Percentiles rank a stretch among this genome's conserved stretches.
phyloP scores from a whole-genome alignment of 1,284 basidiomycete species.

The Flammula alnicola region DNA sequence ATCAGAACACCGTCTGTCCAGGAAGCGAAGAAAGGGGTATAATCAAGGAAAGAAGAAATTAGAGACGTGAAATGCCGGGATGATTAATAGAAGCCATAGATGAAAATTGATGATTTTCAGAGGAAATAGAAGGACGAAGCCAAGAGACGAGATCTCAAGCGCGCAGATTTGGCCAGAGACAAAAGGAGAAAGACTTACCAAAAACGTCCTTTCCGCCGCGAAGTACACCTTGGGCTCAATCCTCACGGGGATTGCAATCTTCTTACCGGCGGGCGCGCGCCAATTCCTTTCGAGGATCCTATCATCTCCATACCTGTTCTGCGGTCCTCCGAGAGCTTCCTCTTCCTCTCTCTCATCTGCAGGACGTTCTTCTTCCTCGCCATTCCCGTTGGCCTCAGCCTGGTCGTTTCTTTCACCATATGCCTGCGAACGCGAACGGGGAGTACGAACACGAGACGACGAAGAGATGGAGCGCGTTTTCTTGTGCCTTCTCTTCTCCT shows the following conservation, averaged over 20 bases:
- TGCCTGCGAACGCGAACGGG: slow-evolving; percentile 7
- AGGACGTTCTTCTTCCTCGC: slow-evolving; percentile 33
- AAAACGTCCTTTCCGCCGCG: slow-evolving; percentile 92
- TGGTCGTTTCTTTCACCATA: slow-evolving; percentile 30
- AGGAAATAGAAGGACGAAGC: slow-evolving; percentile 13
- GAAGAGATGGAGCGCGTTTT: slow-evolving; percentile 31
- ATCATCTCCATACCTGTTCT: slow-evolving; percentile 46
- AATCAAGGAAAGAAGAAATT: background rate
- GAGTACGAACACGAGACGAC: slow-evolving; percentile 11
- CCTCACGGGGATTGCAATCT: slow-evolving; percentile 90
- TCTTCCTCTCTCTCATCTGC: slow-evolving; percentile 38
- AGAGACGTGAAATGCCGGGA: no score
- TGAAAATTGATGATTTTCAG: no score
- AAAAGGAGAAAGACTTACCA: slow-evolving; percentile 52
- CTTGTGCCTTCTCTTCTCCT: slow-evolving; percentile 34
- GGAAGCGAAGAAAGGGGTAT: background rate
- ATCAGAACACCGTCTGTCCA: slow-evolving; percentile 1
- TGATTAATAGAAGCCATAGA: no score
- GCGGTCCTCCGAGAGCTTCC: slow-evolving; percentile 33
- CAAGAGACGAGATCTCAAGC: background rate
- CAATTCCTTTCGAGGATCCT: slow-evolving; percentile 74
- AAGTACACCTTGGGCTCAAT: slow-evolving; percentile 99
- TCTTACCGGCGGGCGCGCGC: slow-evolving; percentile 86
- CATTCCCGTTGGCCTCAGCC: slow-evolving; percentile 41
- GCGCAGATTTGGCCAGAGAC: slow-evolving; percentile 4